These are phyloP conservation scores for Rhizophagus prolifer DNA, from an alignment of 192 early-diverging fungal genomes.

Conservation along the genomic window DNA sequence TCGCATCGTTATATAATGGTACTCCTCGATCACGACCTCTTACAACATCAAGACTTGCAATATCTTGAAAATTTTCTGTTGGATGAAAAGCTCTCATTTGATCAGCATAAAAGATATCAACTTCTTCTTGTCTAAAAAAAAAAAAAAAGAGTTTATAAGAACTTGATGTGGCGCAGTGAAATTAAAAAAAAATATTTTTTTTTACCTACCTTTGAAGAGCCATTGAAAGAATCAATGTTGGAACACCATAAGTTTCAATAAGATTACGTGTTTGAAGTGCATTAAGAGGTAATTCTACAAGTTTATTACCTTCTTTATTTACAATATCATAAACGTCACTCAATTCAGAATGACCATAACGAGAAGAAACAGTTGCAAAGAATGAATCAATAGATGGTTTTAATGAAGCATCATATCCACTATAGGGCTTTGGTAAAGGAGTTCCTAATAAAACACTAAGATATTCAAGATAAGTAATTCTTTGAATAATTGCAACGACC, in stretches of 20 bases:
- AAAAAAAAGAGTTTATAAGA: background rate
- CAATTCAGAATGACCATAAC: conserved; percentile 8
- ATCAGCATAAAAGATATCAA: conserved; percentile 6
- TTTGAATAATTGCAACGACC: conserved; percentile 9
- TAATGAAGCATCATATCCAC: background rate
- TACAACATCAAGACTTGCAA: background rate
- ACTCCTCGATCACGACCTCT: conserved; percentile 9
- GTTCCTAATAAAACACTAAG: background rate
- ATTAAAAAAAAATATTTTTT: background rate
- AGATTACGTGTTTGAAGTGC: background rate
- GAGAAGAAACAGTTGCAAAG: background rate
- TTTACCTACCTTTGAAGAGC: conserved; percentile 16
- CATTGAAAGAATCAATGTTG: background rate
- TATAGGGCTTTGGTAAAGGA: background rate
- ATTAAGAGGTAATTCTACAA: background rate
- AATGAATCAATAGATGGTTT: background rate
- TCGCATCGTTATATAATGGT: conserved; percentile 27
- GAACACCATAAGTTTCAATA: conserved; percentile 12
- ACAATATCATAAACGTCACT: conserved; percentile 20
- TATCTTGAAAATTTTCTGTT: background rate
- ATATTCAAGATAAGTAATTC: background rate
- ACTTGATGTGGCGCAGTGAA: background rate
- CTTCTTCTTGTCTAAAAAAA: background rate
- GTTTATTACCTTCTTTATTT: background rate
- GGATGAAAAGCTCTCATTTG: background rate